Evolutionary conservation across 345 rosid species (phyloP).

Genomic region (Arabis hirsuta): DNA sequence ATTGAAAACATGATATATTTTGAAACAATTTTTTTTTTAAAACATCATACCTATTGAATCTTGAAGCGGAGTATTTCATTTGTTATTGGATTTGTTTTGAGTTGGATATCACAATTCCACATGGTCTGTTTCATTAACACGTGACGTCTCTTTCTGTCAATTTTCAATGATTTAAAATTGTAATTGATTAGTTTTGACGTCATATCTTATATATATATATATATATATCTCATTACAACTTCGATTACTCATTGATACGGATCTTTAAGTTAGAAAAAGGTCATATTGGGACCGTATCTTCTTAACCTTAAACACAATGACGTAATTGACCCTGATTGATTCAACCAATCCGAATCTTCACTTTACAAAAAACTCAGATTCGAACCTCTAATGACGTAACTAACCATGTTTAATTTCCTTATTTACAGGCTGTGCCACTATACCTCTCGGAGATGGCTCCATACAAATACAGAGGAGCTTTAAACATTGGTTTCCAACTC

Average conservation of each 20-base stretch:
- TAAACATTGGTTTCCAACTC: slow-evolving; percentile 91
- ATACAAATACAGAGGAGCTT: slow-evolving; percentile 86
- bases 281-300: slow-evolving; percentile 33
- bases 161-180: neutral
- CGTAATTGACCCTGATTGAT: slow-evolving; percentile 3
- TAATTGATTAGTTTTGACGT: slow-evolving; percentile 14
- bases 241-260: neutral
- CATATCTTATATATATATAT: neutral
- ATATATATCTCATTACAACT: neutral
- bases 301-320: neutral
- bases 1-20: no score
- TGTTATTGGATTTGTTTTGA: neutral
- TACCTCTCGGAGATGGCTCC: slow-evolving; percentile 99
- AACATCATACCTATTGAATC: no score
- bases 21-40: no score
- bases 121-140: slow-evolving; percentile 34
- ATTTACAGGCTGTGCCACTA: slow-evolving; percentile 86
- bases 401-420: slow-evolving; percentile 12
- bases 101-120: slow-evolving; percentile 36
- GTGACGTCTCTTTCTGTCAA: slow-evolving; percentile 28
- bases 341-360: neutral
- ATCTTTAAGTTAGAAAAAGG: slow-evolving; percentile 33
- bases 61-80: no score
- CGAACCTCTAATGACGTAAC: neutral
- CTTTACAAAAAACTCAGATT: neutral